phyloP scores from a whole-genome alignment of 116 monocot species.

The Posidonia oceanica region DNA sequence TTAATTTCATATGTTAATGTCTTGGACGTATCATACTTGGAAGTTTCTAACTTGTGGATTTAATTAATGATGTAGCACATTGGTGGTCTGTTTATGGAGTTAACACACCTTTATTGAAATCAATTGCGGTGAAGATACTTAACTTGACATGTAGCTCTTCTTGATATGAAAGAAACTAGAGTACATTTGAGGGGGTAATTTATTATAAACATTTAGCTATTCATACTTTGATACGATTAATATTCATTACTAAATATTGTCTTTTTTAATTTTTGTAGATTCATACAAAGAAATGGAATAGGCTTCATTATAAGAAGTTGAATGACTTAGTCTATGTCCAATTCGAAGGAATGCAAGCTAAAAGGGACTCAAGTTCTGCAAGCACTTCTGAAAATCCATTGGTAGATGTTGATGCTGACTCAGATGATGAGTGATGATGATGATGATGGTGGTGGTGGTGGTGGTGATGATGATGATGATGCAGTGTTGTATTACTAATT shows the following conservation, averaged over 20 bases:
- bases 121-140: not conserved
- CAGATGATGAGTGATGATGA: no score
- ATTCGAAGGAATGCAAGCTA: not conserved
- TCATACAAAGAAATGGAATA: constrained; percentile 8
- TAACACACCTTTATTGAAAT: not conserved
- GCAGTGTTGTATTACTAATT: no score
- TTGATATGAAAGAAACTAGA: constrained; percentile 7
- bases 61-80: not conserved
- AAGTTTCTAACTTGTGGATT: no score
- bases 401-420: no score
- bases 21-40: no score
- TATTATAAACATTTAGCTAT: not conserved
- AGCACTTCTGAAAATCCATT: no score
- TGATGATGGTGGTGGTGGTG: no score
- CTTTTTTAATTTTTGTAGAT: not conserved
- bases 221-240: not conserved
- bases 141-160: not conserved
- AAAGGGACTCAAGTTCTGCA: no score
- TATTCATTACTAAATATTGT: not conserved
- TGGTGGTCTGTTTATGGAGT: constrained; percentile 2
- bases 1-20: no score
- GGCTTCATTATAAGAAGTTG: not conserved
- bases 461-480: no score
- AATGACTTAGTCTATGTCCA: constrained; percentile 8
- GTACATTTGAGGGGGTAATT: constrained; percentile 6